Base-by-base conservation (phyloP, 805 yeast species). In the Wickerhamiella qilinensis region DNA sequence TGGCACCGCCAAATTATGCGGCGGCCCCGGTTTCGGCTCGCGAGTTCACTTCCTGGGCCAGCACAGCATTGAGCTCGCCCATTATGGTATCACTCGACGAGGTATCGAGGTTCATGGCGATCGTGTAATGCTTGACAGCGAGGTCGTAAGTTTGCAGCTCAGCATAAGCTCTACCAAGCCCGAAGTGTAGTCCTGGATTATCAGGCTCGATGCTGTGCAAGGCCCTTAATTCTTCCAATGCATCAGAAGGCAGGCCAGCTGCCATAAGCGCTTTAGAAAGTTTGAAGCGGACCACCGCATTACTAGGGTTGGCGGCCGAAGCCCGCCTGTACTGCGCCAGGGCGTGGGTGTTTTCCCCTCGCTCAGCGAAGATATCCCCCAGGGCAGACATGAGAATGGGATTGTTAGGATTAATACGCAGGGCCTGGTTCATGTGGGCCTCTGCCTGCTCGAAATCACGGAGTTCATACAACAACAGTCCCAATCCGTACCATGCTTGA, bases 401-500 rank as follows among this genome's bases (percentile, higher is more conserved):
- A 57, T 91, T 88, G 33, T 77, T 78, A 1, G 96, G 95, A 53
- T 91, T 91, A 36, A 91, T 83, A 28, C 77, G 71, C 14, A 81
- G 73, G 0, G 97, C 97, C 51, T 79, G 82, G 39, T 84, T 64
- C 61, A 88, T 84, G 57, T 84, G 93, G 44, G 74, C 72, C 50
- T 84, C 86, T 1, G 97, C 95, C 49, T 75, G 74, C 33, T 71
- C 73, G 51, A 75, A 75, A 49, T 83, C 85, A 4, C 96, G 97
- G 38, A 85, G 60, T 51, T 84, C 82, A 55, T 84, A 69, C 55
- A 77, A 79, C 21, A 85, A 93, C 88, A 85, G 84, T 6, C 97
- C 98, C 40, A 91, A 71, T 20, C 98, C 98, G 52, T 91, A 91
- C 51, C 86, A 74, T 0, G 97, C 96, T 57, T 88, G 91, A 58